These are phyloP conservation scores for Colletotrichum sansevieriae DNA, from an alignment of 2,329 filamentous ascomycete species.

Conservation along the genomic window DNA sequence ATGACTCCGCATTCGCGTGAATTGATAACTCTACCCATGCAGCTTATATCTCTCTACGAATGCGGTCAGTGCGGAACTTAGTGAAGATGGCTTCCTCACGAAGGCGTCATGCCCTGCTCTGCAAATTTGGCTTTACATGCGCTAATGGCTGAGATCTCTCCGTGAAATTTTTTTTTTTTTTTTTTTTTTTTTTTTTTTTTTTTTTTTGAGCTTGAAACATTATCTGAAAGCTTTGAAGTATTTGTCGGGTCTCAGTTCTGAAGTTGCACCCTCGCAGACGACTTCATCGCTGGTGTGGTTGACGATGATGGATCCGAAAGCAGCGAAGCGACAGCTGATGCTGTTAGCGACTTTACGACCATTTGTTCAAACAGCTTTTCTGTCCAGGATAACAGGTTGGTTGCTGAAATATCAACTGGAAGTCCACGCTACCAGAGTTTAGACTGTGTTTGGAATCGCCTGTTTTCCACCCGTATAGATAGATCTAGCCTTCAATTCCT, in stretches of 20 bases:
- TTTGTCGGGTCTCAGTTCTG: constrained; percentile 33
- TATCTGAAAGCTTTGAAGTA: not conserved
- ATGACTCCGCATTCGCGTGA: constrained; percentile 70
- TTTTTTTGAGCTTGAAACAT: not conserved
- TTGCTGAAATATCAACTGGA: no score
- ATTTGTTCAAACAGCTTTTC: no score
- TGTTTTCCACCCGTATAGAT: no score
- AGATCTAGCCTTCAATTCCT: no score
- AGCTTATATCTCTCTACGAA: constrained; percentile 50
- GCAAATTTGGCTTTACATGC: constrained; percentile 33
- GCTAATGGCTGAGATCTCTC: constrained; percentile 38
- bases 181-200: not conserved
- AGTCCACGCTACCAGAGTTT: no score
- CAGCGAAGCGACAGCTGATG: constrained; percentile 60
- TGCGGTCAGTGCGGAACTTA: not conserved
- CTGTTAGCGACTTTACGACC: not conserved
- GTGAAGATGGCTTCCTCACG: not conserved
- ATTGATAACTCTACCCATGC: constrained; percentile 62
- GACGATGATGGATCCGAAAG: constrained; percentile 67
- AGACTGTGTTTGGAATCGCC: no score
- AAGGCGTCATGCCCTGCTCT: constrained; percentile 29
- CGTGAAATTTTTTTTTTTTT: constrained; percentile 14
- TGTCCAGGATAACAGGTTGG: no score
- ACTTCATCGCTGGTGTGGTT: constrained; percentile 63
- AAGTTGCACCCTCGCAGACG: constrained; percentile 28